Evolutionary conservation across 257 asterid species (phyloP), one percentile per base, ranked within the genome.

Genomic region (Misopates orontium): DNA sequence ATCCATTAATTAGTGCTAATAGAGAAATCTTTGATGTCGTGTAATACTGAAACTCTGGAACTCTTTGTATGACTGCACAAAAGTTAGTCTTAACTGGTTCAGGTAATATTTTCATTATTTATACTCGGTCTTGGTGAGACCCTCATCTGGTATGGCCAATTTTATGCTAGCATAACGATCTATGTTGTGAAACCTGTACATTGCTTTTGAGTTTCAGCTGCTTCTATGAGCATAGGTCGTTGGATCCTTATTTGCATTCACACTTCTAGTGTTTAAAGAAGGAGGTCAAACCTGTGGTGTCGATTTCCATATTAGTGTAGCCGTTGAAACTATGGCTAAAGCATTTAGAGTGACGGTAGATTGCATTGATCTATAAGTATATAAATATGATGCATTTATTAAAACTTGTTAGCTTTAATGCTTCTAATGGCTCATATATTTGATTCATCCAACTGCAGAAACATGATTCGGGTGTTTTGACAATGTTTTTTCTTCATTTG

Each of bases 181-280:
- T n/a, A n/a, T n/a, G n/a, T n/a, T n/a, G n/a, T n/a, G n/a, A n/a
- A n/a, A n/a, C n/a, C n/a, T n/a, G n/a, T n/a, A n/a, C n/a, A n/a
- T n/a, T 56, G 41, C 25, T 3, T 40, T 41, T 22, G 54, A 58
- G 67, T 71, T 80, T 66, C 77, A 89, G 96, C 96, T 86, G 95
- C 49, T 69, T 89, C 79, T 74, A 90, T 24, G 78, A 84, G 85
- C 87, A 89, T 59, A 84, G 86, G 40, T 86, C 84, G 78, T 72
- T 89, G 82, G 93, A 89, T 24, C 86, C 89, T 19, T 89, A 89
- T 70, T 82, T 89, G 78, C 92, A 81, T 39, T 88, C 89, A 0
- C 96, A 89, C 74, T 89, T 89, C 66, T 82, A 95, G 25, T 89
- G 81, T 76, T 89, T 79, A 82, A 89, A 86, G 96, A 84, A 95